These are phyloP conservation scores for Pisolithus albus DNA, from an alignment of 768 basidiomycete species.

Conservation along the genomic window DNA sequence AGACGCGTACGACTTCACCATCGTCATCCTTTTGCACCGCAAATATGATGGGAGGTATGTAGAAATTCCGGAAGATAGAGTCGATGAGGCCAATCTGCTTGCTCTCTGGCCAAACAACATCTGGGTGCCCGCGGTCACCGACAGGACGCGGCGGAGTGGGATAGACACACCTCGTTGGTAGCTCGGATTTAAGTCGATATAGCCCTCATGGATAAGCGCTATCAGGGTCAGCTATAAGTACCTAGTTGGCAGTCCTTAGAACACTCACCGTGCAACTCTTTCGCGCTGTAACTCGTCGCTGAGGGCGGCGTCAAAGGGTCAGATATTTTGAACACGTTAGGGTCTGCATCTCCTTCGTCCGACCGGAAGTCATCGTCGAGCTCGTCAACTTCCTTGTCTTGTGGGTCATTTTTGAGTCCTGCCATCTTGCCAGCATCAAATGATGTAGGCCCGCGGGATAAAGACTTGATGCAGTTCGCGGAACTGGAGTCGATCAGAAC, in stretches of 20 bases:
- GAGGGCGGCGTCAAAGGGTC: conserved; percentile 36
- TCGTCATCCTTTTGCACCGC: conserved; percentile 36
- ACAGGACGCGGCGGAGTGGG: neutral
- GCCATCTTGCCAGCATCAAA: conserved; percentile 8
- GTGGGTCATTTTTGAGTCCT: conserved; percentile 8
- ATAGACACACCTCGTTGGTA: conserved; percentile 59
- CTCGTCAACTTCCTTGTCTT: conserved; percentile 41
- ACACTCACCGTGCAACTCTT: conserved; percentile 41
- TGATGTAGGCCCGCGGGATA: neutral
- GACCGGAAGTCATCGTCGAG: conserved; percentile 39
- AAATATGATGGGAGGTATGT: conserved; percentile 47
- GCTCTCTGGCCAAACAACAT: conserved; percentile 66
- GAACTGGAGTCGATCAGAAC: conserved; percentile 4
- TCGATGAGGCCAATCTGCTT: conserved; percentile 56
- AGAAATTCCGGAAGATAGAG: conserved; percentile 48
- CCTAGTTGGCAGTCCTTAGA: neutral
- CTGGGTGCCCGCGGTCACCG: conserved; percentile 28
- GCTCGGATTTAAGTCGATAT: conserved; percentile 61
- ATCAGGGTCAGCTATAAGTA: conserved; percentile 1
- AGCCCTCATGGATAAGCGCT: conserved; percentile 64
- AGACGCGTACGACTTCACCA: conserved; percentile 34
- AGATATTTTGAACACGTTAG: conserved; percentile 38
- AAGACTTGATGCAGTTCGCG: neutral
- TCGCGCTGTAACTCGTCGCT: conserved; percentile 37
- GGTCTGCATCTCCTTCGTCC: conserved; percentile 33